Evolutionary conservation across 2,329 filamentous ascomycete genomes (phyloP), one percentile per base, ranked within the genome.

Genomic region (Fusarium protoensiforme): DNA sequence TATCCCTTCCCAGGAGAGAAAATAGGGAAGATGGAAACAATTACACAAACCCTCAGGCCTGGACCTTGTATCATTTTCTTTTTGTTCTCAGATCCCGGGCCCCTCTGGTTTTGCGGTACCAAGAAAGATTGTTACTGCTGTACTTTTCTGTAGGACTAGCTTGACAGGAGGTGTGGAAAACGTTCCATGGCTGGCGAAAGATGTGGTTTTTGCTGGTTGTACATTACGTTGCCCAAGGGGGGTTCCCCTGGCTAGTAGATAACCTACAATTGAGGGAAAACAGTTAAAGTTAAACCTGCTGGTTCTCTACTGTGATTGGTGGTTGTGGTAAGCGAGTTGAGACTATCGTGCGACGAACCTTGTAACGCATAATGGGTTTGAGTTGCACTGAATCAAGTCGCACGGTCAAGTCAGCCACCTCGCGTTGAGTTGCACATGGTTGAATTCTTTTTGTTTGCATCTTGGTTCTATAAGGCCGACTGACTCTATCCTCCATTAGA

Each of bases 251-350:
- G 72, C 76, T 75, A 77, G 72, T 70, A 75, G 64, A 76, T 72
- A 71, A 71, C 64, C 75, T 78, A 74, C 74, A 78, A 75, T 72
- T 72, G 75, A 78, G 76, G 76, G 67, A 73, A 70, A 77, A 76
- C 68, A 68, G 75, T 78, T 68, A 74, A 78, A 78, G 41, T 62
- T 64, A 64, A 46, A 64, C 6, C n/a, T 59, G 11, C 43, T 61
- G 43, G 36, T 57, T 60, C 29, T 46, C 41, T 38, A 27, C 24
- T 41, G 38, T 60, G 71, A 39, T 61, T 22, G 59, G 35, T 57
- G 20, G 33, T n/a, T 18, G 27, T 22, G 33, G 33, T 38, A 24
- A 24, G 33, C 16, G 31, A 57, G 14, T 38, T 57, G 20, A 38
- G n/a, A 7, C 33, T 38, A 27, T 38, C 2, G 20, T 57, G 53